Percentiles rank a stretch among this genome's conserved stretches.
Evolutionary conservation across 306 rosid species (phyloP).

Genomic region (Cucurbita pepo): DNA sequence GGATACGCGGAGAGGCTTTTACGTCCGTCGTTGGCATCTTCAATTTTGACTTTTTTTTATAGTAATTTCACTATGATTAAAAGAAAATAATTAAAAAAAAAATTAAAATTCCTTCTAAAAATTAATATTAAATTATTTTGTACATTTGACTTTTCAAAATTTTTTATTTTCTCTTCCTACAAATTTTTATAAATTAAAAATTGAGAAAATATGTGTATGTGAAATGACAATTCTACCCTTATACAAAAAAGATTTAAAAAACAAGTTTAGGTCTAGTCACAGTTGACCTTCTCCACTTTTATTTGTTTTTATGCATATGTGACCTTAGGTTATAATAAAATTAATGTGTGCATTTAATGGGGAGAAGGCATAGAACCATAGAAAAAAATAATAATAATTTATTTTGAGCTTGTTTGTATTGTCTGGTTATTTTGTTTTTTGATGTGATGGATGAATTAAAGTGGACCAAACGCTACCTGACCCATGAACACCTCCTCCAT

Average conservation of each 20-base stretch:
- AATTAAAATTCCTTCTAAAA: constrained; percentile 14
- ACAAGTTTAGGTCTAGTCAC: neutral
- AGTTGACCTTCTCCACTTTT: constrained; percentile 5
- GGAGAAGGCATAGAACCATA: constrained; percentile 2
- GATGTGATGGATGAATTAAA: constrained; percentile 33
- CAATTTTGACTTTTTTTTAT: constrained; percentile 38
- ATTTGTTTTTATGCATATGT: neutral
- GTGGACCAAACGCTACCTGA: constrained; percentile 43
- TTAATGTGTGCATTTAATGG: neutral
- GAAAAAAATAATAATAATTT: neutral
- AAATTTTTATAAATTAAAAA: too few relatives aligned
- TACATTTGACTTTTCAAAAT: constrained; percentile 39
- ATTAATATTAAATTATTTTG: neutral
- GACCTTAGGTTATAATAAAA: neutral
- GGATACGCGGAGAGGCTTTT: constrained; percentile 12
- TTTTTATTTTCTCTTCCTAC: too few relatives aligned
- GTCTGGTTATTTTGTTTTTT: constrained; percentile 30
- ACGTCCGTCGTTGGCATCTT: constrained; percentile 20
- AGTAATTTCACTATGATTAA: constrained; percentile 13
- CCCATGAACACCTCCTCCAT: constrained; percentile 6
- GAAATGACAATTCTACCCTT: neutral
- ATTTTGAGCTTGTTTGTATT: constrained; percentile 14
- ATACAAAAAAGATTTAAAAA: neutral
- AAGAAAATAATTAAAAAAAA: too few relatives aligned
- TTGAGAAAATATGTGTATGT: too few relatives aligned